Percentiles rank a stretch among this genome's conserved stretches.
Conservation (phyloP, 495 filamentous ascomycete genomes). For the Neurospora sp. region DNA sequence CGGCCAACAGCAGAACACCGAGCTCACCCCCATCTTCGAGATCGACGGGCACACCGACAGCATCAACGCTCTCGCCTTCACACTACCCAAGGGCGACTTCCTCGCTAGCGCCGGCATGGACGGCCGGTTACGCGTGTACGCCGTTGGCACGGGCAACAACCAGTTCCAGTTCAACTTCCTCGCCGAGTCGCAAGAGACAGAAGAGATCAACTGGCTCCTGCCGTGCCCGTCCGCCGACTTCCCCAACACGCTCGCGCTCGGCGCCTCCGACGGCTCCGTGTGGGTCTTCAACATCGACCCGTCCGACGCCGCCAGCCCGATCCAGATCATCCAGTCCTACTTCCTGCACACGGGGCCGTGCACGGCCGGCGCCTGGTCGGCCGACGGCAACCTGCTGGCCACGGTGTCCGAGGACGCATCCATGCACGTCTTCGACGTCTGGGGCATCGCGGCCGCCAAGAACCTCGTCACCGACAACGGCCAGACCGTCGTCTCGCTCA, state of each 20-base stretch:
- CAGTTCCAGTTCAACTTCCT: constrained; percentile 64
- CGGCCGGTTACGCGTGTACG: constrained; percentile 59
- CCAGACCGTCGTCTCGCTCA: constrained; percentile 73
- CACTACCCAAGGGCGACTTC: constrained; percentile 71
- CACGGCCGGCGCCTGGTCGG: constrained; percentile 85
- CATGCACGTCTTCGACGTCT: constrained; percentile 89
- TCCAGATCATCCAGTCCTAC: constrained; percentile 80
- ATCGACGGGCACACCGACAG: constrained; percentile 85
- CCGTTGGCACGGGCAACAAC: constrained; percentile 58
- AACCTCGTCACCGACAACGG: constrained; percentile 58
- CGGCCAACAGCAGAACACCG: constrained; percentile 41
- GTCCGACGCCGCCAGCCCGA: constrained; percentile 39
- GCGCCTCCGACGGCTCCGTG: constrained; percentile 84
- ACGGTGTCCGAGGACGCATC: constrained; percentile 84
- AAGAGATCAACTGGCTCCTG: constrained; percentile 86
- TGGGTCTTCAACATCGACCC: constrained; percentile 87
- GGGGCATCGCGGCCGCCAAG: constrained; percentile 68
- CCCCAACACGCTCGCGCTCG: constrained; percentile 79
- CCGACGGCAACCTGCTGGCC: constrained; percentile 78
- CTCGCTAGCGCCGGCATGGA: constrained; percentile 81
- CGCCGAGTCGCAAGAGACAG: constrained; percentile 66
- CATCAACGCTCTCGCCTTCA: constrained; percentile 78
- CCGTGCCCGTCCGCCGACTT: constrained; percentile 60
- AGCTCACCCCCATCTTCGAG: constrained; percentile 52
- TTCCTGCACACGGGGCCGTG: constrained; percentile 81